Conservation (phyloP, 2,329 filamentous ascomycete genomes). For the Huntiella savannae region DNA sequence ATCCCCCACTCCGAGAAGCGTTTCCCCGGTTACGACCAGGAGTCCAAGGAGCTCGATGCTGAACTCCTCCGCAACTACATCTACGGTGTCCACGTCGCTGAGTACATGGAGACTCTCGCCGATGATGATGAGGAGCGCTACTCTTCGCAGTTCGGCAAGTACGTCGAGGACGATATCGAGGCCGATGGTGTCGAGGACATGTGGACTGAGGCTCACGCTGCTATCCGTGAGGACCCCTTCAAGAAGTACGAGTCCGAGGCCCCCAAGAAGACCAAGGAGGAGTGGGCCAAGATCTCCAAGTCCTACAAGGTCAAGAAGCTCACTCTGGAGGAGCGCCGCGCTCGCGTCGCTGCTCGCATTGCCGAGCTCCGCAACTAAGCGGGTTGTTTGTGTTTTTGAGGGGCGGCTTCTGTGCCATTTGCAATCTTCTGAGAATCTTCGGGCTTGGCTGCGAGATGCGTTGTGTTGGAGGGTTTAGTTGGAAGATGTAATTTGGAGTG, state of each 20-base stretch:
- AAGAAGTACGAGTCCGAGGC: slow-evolving; percentile 65
- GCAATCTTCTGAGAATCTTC: not conserved
- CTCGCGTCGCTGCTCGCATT: slow-evolving; percentile 81
- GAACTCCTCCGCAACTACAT: slow-evolving; percentile 99
- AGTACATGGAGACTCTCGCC: slow-evolving; percentile 99
- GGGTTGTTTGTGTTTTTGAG: not conserved
- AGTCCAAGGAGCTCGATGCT: slow-evolving; percentile 92
- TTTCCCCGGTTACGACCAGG: slow-evolving; percentile 96
- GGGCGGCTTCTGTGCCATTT: not conserved
- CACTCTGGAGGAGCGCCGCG: slow-evolving; percentile 63
- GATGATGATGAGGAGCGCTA: slow-evolving; percentile 99
- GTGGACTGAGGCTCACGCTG: slow-evolving; percentile 84
- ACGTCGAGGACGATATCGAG: slow-evolving; percentile 93
- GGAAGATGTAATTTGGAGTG: not conserved
- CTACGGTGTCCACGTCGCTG: slow-evolving; percentile 90
- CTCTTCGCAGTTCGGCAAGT: slow-evolving; percentile 95
- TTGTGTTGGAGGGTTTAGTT: not conserved
- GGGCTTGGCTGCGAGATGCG: not conserved
- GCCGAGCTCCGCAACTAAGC: slow-evolving; percentile 41
- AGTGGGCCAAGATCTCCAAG: slow-evolving; percentile 89
- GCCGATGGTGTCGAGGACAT: slow-evolving; percentile 93
- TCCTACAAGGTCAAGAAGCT: slow-evolving; percentile 70
- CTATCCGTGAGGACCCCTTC: slow-evolving; percentile 94
- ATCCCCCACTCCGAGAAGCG: slow-evolving; percentile 98
- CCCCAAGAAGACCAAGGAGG: slow-evolving; percentile 89